Base-by-base conservation (phyloP, 78 protist genomes). In the Cavenderia fasciculata region DNA sequence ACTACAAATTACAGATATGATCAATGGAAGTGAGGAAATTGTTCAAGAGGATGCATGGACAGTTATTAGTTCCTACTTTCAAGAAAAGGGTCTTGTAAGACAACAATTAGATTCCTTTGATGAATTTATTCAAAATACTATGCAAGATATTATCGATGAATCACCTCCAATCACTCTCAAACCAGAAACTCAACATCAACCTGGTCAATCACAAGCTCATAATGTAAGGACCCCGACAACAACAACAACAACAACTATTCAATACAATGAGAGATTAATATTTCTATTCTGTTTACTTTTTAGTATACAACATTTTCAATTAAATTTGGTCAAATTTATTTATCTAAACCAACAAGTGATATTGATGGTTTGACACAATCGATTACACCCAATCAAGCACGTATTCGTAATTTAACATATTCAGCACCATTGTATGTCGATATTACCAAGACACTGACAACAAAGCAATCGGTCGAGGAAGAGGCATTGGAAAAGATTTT, bases 51-150 rank as follows among this genome's bases (percentile, higher is more conserved):
- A 97, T 44, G 62, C 95, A 38, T 99, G 99, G 99, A 66, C 52
- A 25, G 96, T 99, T 29, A 96, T 99, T 25, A 23, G 74, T 18
- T 59, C 98, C 29, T 99, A 86, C 57, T 99, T 99, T 75, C 84
- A 86, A 57, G 98, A 96, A 59, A 98, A 97, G 94, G 99, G 99
- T 18, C 95, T 99, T 0, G 98, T 98, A n/a, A 91, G 94, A 29
- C 99, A 99, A 93, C 99, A 99, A 86, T 96, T 98, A 25, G 99
- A 98, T 78, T 98, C 99, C 14, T 99, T 95, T 85, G 96, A 99
- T 76, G 94, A 95, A 47, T 99, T 99, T 87, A 72, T 98, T 43
- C 25, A 36, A 25, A 34, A 56, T 34, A 86, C 95, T n/a, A 69
- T 99, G 89, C 99, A 93, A 63, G 98, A 96, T n/a, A 38, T 97